Evolutionary conservation across 352 stramenopile species (phyloP).

Genomic region (Pythium aquatile): DNA sequence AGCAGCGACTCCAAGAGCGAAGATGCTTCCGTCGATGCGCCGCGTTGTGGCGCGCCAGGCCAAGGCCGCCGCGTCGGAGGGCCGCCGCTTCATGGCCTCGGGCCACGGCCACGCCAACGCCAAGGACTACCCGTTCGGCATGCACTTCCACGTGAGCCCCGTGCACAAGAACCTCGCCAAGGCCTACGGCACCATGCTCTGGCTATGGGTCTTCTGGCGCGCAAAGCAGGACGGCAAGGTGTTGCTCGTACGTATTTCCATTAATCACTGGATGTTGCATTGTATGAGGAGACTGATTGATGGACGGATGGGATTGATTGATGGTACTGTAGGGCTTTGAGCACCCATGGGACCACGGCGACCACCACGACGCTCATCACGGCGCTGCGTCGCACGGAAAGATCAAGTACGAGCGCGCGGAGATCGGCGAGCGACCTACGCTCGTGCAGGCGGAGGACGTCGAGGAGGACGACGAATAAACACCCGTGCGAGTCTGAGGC

Average conservation of each 20-base stretch:
- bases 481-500: not conserved
- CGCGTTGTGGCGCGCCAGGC: conserved; percentile 37
- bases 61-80: conserved; percentile 10
- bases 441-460: conserved; percentile 50
- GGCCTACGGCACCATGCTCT: conserved; percentile 88
- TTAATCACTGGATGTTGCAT: not conserved
- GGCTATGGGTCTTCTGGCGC: conserved; percentile 90
- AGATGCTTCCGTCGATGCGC: conserved; percentile 46
- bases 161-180: conserved; percentile 87
- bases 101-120: conserved; percentile 41
- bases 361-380: conserved; percentile 41
- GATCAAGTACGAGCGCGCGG: conserved; percentile 63
- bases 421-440: conserved; percentile 61
- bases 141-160: conserved; percentile 88
- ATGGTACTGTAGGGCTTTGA: conserved; percentile 55
- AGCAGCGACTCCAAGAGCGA: conserved; percentile 18
- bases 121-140: conserved; percentile 76
- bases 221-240: conserved; percentile 85
- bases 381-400: conserved; percentile 32
- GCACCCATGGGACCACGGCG: conserved; percentile 79
- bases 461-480: conserved; percentile 45
- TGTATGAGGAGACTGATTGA: not conserved
- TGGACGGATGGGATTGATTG: conserved; percentile 3
- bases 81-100: conserved; percentile 58
- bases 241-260: conserved; percentile 52